Evolutionary conservation across 2,329 filamentous ascomycete species (phyloP), one percentile per base, ranked within the genome.

Genomic region (Beauveria medogensis): DNA sequence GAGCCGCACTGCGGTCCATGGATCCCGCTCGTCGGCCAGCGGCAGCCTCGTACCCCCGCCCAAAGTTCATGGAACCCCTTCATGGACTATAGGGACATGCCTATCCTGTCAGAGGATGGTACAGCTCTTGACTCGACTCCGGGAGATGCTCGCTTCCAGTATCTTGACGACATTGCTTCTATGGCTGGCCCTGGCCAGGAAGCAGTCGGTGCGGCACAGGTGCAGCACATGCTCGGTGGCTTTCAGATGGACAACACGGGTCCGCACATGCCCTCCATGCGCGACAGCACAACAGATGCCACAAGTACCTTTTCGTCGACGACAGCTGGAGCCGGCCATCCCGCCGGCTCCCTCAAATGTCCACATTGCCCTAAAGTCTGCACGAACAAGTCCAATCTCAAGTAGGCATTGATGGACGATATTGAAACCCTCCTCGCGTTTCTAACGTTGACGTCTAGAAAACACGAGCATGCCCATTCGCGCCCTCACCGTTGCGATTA

Each of bases 381-480:
- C 50, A n/a, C 12, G 26, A 54, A 30, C 47, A 40, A 44, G 9
- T 59, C 57, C 22, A 46, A 28, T n/a, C 59, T 61, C 40, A 61
- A 55, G 59, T 61, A 61, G 12, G 60, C 44, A 18, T 43, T 9
- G 16, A 6, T 9, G n/a, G 7, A 7, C 24, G 14, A 18, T 16
- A 30, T 30, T 12, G 26, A 46, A 30, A 12, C 18, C 22, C 16
- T 8, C 1, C 5, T 34, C 6, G 3, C 4, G 28, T 16, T 53
- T 12, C 60, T 61, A 46, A 55, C 50, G 9, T 20, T 1, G 2
- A 6, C 18, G 47, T 12, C 7, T 12, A 95, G 91, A 62, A 96
- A 95, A 72, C 91, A 95, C 67, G 73, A 78, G 51, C 79, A 86
- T 22, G 85, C 86, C 54, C 91, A 96, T 71, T 78, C 75, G 1